Conservation (phyloP, 768 basidiomycete genomes). For the Podaxis sp. region DNA sequence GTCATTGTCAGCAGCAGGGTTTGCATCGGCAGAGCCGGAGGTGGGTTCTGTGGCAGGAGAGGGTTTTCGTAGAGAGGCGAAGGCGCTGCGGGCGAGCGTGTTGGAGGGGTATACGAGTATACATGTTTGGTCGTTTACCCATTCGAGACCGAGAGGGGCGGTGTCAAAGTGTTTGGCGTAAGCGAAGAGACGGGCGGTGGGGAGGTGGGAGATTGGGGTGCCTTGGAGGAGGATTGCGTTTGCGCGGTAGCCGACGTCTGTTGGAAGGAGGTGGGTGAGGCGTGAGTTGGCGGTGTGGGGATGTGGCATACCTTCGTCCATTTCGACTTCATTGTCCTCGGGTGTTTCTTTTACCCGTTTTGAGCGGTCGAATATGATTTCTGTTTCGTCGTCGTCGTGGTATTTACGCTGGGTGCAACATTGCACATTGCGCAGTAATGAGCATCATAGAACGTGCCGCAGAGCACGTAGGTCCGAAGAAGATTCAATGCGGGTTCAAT, state of each 20-base stretch:
- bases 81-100: conserved; percentile 41
- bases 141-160: conserved; percentile 75
- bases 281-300: neutral
- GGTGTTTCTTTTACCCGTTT: conserved; percentile 15
- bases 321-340: conserved; percentile 34
- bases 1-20: conserved; percentile 52
- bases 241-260: conserved; percentile 49
- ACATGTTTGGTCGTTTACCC: conserved; percentile 84
- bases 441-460: neutral
- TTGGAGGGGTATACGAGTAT: conserved; percentile 71
- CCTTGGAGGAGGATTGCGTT: conserved; percentile 68
- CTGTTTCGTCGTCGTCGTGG: conserved; percentile 34
- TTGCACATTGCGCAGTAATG: neutral
- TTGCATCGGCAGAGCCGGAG: conserved; percentile 42
- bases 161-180: conserved; percentile 80
- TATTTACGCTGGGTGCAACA: conserved; percentile 41
- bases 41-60: conserved; percentile 19
- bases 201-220: conserved; percentile 69
- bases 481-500: neutral
- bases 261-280: neutral
- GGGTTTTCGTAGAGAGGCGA: neutral
- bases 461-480: neutral
- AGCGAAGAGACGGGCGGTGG: conserved; percentile 77
- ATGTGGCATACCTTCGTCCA: conserved; percentile 33
- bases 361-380: conserved; percentile 17